These are phyloP conservation scores for Pilobolus umbonatus DNA, from an alignment of 192 early-diverging fungal genomes.

Conservation along the genomic window DNA sequence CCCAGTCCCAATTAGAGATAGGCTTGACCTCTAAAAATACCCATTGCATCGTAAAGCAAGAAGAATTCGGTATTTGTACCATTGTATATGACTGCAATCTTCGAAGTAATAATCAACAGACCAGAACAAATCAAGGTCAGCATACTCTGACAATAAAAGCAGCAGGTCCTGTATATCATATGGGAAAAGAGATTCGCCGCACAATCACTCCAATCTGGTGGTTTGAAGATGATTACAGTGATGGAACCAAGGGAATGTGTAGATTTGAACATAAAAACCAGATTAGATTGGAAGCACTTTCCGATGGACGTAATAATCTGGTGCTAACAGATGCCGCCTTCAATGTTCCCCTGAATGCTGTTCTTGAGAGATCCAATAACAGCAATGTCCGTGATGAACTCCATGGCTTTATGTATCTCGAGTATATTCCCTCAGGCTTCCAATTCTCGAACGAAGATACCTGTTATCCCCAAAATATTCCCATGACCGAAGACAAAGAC, in stretches of 20 bases:
- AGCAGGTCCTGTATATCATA: neutral
- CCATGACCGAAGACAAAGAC: neutral
- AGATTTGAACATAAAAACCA: conserved; percentile 30
- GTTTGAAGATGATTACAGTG: conserved; percentile 19
- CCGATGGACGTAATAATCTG: conserved; percentile 12
- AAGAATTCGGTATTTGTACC: conserved; percentile 7
- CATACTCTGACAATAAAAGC: neutral
- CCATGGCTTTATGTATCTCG: conserved; percentile 13
- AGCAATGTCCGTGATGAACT: conserved; percentile 14
- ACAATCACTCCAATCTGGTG: conserved; percentile 26
- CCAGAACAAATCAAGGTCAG: neutral
- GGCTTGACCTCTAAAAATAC: neutral
- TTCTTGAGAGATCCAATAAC: conserved; percentile 4
- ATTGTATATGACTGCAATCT: conserved; percentile 17
- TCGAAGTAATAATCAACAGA: neutral
- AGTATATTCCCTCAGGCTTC: conserved; percentile 1
- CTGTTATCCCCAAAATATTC: no score
- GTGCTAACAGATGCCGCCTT: conserved; percentile 18
- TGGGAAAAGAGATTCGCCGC: conserved; percentile 18
- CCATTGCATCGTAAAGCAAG: neutral
- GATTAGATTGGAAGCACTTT: conserved; percentile 27
- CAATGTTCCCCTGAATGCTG: conserved; percentile 8
- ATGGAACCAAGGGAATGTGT: conserved; percentile 28
- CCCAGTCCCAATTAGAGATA: conserved; percentile 3
- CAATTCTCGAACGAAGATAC: neutral